Evolutionary conservation across 2,329 filamentous ascomycete genomes (phyloP).

Genomic region (Ceratocystiopsis brevicomis): DNA sequence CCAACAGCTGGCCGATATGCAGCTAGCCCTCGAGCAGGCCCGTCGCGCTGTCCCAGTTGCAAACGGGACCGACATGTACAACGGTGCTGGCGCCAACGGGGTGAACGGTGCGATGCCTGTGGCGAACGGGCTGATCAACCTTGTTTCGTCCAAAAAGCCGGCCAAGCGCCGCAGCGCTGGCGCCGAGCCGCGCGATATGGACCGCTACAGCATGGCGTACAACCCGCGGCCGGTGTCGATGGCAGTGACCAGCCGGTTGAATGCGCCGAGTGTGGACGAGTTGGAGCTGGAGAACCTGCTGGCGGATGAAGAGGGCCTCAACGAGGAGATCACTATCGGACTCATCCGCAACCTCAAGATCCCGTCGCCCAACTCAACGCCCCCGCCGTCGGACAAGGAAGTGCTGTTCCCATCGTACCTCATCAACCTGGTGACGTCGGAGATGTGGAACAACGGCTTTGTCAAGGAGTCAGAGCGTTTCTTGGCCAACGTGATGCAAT

Average conservation of each 20-base stretch:
- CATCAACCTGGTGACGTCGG: conserved; percentile 95
- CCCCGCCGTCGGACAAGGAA: conserved; percentile 91
- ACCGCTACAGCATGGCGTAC: conserved; percentile 82
- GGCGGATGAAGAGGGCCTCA: conserved; percentile 85
- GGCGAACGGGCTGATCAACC: conserved; percentile 72
- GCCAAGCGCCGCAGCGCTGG: conserved; percentile 87
- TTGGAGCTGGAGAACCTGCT: conserved; percentile 85
- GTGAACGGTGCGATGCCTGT: conserved; percentile 23
- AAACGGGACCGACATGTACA: conserved; percentile 47
- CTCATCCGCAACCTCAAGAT: conserved; percentile 95
- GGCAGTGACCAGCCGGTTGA: conserved; percentile 60
- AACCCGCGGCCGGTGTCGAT: conserved; percentile 93
- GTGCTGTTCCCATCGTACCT: conserved; percentile 96
- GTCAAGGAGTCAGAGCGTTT: conserved; percentile 99
- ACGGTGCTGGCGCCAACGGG: conserved; percentile 21
- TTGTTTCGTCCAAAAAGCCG: conserved; percentile 82
- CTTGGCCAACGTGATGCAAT: conserved; percentile 98
- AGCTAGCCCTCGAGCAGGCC: conserved; percentile 80
- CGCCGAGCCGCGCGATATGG: conserved; percentile 64
- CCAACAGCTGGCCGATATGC: conserved; percentile 74
- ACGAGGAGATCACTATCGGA: conserved; percentile 92
- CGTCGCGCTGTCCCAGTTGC: conserved; percentile 52
- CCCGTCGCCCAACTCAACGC: conserved; percentile 66
- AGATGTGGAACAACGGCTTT: conserved; percentile 99
- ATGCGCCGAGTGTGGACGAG: conserved; percentile 55